These are phyloP conservation scores for Cupressus sempervirens DNA, from an alignment of 75 land plant genomes.

Conservation along the genomic window DNA sequence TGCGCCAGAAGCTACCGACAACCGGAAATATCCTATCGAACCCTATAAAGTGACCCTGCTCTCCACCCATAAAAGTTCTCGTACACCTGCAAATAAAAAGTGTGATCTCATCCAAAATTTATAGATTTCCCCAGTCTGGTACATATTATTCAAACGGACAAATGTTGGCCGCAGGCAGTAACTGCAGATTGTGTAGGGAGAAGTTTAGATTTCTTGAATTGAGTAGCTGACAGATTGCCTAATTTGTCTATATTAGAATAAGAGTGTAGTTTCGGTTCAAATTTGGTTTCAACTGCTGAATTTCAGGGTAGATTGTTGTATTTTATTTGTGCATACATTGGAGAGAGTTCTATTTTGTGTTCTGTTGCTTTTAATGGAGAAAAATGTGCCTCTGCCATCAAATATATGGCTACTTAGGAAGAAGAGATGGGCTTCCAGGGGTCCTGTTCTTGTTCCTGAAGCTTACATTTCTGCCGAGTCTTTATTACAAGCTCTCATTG, in stretches of 20 bases:
- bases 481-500: constrained; percentile 10
- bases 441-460: neutral
- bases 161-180: too few relatives aligned
- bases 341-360: too few relatives aligned
- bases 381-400: neutral
- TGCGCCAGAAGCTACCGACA: too few relatives aligned
- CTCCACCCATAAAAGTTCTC: neutral
- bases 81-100: too few relatives aligned
- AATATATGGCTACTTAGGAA: neutral
- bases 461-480: constrained; percentile 4
- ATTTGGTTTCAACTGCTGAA: neutral
- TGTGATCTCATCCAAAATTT: neutral
- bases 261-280: neutral
- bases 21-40: too few relatives aligned
- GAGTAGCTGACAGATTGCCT: neutral
- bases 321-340: neutral
- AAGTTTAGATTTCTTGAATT: neutral
- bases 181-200: neutral
- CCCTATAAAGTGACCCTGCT: neutral
- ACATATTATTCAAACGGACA: too few relatives aligned
- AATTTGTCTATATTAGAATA: neutral
- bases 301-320: neutral
- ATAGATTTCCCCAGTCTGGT: too few relatives aligned
- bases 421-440: neutral
- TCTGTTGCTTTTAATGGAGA: neutral